Conservation (phyloP, 2,329 filamentous ascomycete genomes). For the Nigrospora osmanthi region DNA sequence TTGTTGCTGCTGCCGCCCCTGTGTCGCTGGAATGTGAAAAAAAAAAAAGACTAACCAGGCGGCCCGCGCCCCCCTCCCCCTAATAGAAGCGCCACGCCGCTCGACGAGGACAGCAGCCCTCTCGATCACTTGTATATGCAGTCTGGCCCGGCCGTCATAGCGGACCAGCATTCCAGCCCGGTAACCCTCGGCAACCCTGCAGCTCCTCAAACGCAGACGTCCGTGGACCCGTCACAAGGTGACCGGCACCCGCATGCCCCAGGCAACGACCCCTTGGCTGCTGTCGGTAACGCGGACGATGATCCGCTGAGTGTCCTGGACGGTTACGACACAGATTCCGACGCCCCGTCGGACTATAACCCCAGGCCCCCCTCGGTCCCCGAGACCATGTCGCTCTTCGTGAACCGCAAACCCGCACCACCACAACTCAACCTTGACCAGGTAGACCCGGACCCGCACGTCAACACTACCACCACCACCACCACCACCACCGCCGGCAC, state of each 20-base stretch:
- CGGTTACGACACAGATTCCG: conserved; percentile 24
- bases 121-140: conserved; percentile 8
- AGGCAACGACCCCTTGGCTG: conserved; percentile 26
- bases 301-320: conserved; percentile 23
- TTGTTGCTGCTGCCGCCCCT: no score
- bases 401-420: conserved; percentile 29
- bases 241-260: conserved; percentile 34
- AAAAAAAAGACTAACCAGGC: no score
- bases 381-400: neutral
- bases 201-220: conserved; percentile 32
- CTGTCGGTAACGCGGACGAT: conserved; percentile 23
- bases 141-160: conserved; percentile 12
- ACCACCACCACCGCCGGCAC: conserved; percentile 5
- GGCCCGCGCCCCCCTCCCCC: no score
- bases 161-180: conserved; percentile 15
- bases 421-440: conserved; percentile 44
- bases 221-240: conserved; percentile 34
- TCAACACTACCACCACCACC: no score
- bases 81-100: no score
- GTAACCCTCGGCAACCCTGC: conserved; percentile 29
- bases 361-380: conserved; percentile 18
- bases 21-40: no score
- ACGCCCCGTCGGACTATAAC: conserved; percentile 22
- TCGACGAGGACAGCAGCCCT: no score
- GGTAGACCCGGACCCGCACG: conserved; percentile 23